Percentiles rank a stretch among this genome's conserved stretches.
Evolutionary conservation across 1,139 yeast genomes (phyloP).

Genomic region (Nakaseomyces glabratus): DNA sequence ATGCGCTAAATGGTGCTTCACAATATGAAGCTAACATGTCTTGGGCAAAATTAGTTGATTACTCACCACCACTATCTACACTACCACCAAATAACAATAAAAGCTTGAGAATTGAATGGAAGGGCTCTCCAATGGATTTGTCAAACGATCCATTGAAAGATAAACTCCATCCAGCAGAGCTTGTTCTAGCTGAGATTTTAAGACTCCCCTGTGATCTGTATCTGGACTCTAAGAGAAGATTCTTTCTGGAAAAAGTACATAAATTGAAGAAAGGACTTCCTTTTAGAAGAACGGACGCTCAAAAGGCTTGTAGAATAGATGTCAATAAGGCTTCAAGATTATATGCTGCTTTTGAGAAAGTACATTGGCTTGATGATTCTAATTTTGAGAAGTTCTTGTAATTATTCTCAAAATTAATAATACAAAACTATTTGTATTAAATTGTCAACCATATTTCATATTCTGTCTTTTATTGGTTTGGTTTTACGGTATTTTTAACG

Average conservation of each 20-base stretch:
- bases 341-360: slow-evolving; percentile 89
- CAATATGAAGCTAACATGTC: slow-evolving; percentile 38
- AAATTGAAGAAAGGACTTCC: slow-evolving; percentile 67
- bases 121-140: slow-evolving; percentile 94
- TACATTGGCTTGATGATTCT: slow-evolving; percentile 85
- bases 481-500: no score
- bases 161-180: slow-evolving; percentile 84
- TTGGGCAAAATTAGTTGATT: slow-evolving; percentile 55
- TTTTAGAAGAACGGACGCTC: slow-evolving; percentile 95
- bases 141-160: slow-evolving; percentile 63
- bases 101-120: slow-evolving; percentile 89
- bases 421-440: no score
- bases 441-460: no score
- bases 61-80: slow-evolving; percentile 56
- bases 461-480: no score
- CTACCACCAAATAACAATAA: slow-evolving; percentile 59
- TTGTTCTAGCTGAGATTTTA: slow-evolving; percentile 71
- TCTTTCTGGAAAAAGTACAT: slow-evolving; percentile 79
- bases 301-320: slow-evolving; percentile 93
- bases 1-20: slow-evolving; percentile 17
- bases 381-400: slow-evolving; percentile 50
- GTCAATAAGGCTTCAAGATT: slow-evolving; percentile 92
- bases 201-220: slow-evolving; percentile 82
- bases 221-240: slow-evolving; percentile 82
- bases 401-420: background rate